phyloP scores from a whole-genome alignment of 1,284 basidiomycete species.

The Marasmius tenuissimus region DNA sequence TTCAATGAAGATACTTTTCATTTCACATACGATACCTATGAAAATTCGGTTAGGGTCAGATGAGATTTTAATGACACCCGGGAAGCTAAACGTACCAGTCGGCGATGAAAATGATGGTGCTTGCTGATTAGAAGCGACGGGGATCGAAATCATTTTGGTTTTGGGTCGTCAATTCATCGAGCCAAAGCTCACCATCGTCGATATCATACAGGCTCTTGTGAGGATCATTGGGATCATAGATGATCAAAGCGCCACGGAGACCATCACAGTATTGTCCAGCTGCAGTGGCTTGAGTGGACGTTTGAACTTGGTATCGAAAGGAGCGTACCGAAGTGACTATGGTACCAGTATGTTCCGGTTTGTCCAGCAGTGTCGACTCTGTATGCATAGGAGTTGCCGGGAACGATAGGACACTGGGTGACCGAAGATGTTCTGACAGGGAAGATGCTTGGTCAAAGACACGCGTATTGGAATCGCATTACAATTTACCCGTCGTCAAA shows the following conservation, averaged over 20 bases:
- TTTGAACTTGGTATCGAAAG: too few relatives aligned
- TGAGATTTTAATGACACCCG: too few relatives aligned
- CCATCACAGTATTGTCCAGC: conserved; percentile 41
- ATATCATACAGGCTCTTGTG: conserved; percentile 31
- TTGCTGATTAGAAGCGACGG: neutral
- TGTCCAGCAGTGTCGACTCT: conserved; percentile 13
- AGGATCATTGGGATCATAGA: conserved; percentile 34
- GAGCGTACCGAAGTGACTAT: neutral
- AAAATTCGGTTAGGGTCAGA: too few relatives aligned
- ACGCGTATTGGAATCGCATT: too few relatives aligned
- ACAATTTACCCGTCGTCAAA: conserved; percentile 5
- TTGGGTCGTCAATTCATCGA: too few relatives aligned
- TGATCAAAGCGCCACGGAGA: conserved; percentile 27
- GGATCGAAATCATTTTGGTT: too few relatives aligned
- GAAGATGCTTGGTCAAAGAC: too few relatives aligned
- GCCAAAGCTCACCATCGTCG: conserved; percentile 15
- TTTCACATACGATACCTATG: too few relatives aligned
- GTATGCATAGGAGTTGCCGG: conserved; percentile 17
- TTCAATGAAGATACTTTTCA: too few relatives aligned
- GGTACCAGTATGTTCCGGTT: conserved; percentile 30
- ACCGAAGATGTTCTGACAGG: conserved; percentile 13
- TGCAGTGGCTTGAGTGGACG: conserved; percentile 18
- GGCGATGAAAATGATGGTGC: neutral
- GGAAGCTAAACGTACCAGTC: conserved; percentile 19
- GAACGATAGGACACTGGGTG: conserved; percentile 15